Evolutionary conservation across 768 basidiomycete genomes (phyloP).

Genomic region (Xerocomellus dryophilus): DNA sequence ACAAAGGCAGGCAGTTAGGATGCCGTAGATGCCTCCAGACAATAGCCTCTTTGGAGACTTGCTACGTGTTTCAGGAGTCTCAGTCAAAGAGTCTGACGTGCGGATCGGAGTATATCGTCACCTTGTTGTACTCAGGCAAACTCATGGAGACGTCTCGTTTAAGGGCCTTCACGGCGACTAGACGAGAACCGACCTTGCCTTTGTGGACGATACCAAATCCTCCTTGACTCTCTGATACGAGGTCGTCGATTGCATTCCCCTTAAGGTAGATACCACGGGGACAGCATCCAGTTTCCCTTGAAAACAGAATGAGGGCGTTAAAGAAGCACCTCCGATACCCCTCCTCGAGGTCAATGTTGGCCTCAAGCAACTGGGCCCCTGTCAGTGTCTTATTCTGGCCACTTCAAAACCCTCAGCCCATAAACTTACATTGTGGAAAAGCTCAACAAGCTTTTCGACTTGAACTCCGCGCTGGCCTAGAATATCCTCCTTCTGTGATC

Average conservation of each 20-base stretch:
- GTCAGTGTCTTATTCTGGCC: slow-evolving; percentile 1
- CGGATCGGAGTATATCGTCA: slow-evolving; percentile 1
- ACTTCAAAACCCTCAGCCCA: not conserved
- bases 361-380: slow-evolving; percentile 21
- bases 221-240: slow-evolving; percentile 7
- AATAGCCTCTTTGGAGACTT: slow-evolving; percentile 31
- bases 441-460: slow-evolving; percentile 15
- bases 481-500: slow-evolving; percentile 1
- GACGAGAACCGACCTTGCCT: slow-evolving; percentile 17
- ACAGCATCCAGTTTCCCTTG: slow-evolving; percentile 19
- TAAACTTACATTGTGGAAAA: slow-evolving; percentile 26
- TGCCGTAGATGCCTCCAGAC: slow-evolving; percentile 36
- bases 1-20: slow-evolving; percentile 35
- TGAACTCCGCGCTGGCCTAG: not conserved
- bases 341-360: slow-evolving; percentile 12
- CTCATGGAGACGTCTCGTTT: not conserved
- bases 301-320: slow-evolving; percentile 18
- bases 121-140: slow-evolving; percentile 15
- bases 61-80: slow-evolving; percentile 6
- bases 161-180: slow-evolving; percentile 31
- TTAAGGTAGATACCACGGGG: slow-evolving; percentile 17
- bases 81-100: not conserved
- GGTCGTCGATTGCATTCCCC: slow-evolving; percentile 5
- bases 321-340: slow-evolving; percentile 17
- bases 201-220: slow-evolving; percentile 23